A percentile compares a stretch with the other conserved stretches of the same genome.
phyloP scores from a whole-genome alignment of 1,284 basidiomycete genomes.

The Moniliella sp. region DNA sequence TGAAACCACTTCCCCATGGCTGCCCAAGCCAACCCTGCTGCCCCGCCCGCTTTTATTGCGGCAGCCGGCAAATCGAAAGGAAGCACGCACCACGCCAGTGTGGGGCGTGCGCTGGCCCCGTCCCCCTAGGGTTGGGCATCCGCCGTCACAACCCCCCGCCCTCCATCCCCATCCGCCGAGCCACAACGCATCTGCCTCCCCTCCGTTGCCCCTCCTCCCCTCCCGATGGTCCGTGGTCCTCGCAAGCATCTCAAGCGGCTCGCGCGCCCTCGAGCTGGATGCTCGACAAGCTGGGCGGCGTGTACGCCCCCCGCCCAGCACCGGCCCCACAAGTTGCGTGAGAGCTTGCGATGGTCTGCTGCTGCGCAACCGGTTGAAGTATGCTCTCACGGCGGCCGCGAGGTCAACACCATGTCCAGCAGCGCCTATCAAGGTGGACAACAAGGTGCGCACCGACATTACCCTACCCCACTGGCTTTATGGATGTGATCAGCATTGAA shows the following conservation, averaged over 20 bases:
- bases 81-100: too few relatives aligned
- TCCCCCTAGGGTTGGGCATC: too few relatives aligned
- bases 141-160: too few relatives aligned
- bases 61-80: too few relatives aligned
- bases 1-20: too few relatives aligned
- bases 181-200: too few relatives aligned
- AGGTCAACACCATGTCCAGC: too few relatives aligned
- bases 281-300: constrained; percentile 94
- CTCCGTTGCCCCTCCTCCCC: too few relatives aligned
- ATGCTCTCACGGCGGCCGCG: constrained; percentile 76
- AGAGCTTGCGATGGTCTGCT: constrained; percentile 57
- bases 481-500: constrained; percentile 92
- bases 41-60: too few relatives aligned
- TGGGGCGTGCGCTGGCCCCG: too few relatives aligned
- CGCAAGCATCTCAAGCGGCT: constrained; percentile 99
- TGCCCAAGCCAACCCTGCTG: too few relatives aligned
- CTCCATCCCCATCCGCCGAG: too few relatives aligned
- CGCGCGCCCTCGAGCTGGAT: constrained; percentile 97
- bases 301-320: constrained; percentile 86
- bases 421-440: constrained; percentile 96
- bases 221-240: constrained; percentile 58
- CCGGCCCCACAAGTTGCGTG: constrained; percentile 97
- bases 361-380: constrained; percentile 96
- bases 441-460: constrained; percentile 91
- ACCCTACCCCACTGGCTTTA: constrained; percentile 93